A percentile compares a stretch with the other conserved stretches of the same genome.
phyloP scores from a whole-genome alignment of 306 rosid species.

The Pterocarpus santalinus region DNA sequence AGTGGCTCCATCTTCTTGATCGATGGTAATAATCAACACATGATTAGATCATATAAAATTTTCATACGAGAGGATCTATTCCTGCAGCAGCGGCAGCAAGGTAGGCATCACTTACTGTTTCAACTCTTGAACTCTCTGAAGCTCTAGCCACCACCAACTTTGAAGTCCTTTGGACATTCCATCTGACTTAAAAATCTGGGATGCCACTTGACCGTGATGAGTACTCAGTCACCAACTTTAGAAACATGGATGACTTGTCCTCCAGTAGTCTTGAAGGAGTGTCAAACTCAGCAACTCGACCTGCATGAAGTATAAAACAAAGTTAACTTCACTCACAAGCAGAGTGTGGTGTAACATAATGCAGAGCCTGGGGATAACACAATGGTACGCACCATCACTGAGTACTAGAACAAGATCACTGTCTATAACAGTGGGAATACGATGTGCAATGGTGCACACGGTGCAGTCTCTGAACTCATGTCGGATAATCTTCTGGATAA shows the following conservation, averaged over 20 bases:
- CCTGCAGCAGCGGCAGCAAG: conserved; percentile 56
- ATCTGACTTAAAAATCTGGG: conserved; percentile 67
- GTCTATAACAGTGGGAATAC: conserved; percentile 96
- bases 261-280: conserved; percentile 82
- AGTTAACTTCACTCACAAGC: conserved; percentile 25
- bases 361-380: conserved; percentile 4
- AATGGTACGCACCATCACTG: conserved; percentile 79
- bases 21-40: too few species aligned
- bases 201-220: conserved; percentile 86
- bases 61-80: too few species aligned
- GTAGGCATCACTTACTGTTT: conserved; percentile 48
- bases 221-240: conserved; percentile 90
- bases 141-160: conserved; percentile 51
- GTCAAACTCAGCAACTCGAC: conserved; percentile 88
- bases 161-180: conserved; percentile 48
- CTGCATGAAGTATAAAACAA: conserved; percentile 51
- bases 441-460: conserved; percentile 96
- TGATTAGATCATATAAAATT: too few species aligned
- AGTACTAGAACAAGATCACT: conserved; percentile 94
- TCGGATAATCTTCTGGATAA: conserved; percentile 92
- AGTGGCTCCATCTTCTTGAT: too few species aligned
- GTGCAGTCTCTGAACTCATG: conserved; percentile 90
- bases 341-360: conserved; percentile 6
- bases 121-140: conserved; percentile 36
- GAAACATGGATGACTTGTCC: conserved; percentile 94